phyloP scores from a whole-genome alignment of 2,329 filamentous ascomycete genomes.

The Epichloe gansuensis region DNA sequence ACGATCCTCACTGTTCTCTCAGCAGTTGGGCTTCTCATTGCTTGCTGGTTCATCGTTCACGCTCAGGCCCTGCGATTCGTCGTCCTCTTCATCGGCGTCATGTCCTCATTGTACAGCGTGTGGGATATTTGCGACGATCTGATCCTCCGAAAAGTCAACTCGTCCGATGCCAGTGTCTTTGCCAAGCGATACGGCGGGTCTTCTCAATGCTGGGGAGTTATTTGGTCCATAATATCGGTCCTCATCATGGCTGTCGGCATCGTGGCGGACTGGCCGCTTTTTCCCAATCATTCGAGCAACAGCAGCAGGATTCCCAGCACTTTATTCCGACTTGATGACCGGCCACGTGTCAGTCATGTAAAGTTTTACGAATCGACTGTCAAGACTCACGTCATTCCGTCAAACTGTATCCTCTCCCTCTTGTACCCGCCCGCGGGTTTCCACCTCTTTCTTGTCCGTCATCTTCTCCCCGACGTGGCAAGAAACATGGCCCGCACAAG shows the following conservation, averaged over 20 bases:
- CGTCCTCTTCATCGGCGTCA: conserved; percentile 70
- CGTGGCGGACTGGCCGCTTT: conserved; percentile 65
- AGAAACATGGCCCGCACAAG: too few species aligned
- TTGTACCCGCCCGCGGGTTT: too few species aligned
- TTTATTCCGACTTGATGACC: conserved; percentile 41
- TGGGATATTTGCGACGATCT: conserved; percentile 82
- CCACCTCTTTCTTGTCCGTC: too few species aligned
- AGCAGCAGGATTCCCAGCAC: conserved; percentile 54
- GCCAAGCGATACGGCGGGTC: conserved; percentile 67
- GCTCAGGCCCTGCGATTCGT: conserved; percentile 63
- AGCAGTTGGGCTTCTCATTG: conserved; percentile 59
- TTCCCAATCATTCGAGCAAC: conserved; percentile 54
- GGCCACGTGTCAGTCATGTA: too few species aligned
- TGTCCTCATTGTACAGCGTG: conserved; percentile 68
- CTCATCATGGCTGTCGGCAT: conserved; percentile 62
- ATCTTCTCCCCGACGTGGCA: too few species aligned
- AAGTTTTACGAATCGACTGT: neutral
- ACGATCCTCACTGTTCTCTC: conserved; percentile 59
- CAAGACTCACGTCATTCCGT: neutral
- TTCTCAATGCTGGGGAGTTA: conserved; percentile 68
- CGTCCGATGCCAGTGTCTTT: conserved; percentile 68
- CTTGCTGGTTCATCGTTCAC: conserved; percentile 69
- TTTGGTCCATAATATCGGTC: conserved; percentile 64
- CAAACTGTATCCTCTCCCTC: too few species aligned
- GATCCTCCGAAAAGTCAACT: conserved; percentile 69